Evolutionary conservation across 192 early-diverging fungal genomes (phyloP).

Genomic region (Dissophora ornata): DNA sequence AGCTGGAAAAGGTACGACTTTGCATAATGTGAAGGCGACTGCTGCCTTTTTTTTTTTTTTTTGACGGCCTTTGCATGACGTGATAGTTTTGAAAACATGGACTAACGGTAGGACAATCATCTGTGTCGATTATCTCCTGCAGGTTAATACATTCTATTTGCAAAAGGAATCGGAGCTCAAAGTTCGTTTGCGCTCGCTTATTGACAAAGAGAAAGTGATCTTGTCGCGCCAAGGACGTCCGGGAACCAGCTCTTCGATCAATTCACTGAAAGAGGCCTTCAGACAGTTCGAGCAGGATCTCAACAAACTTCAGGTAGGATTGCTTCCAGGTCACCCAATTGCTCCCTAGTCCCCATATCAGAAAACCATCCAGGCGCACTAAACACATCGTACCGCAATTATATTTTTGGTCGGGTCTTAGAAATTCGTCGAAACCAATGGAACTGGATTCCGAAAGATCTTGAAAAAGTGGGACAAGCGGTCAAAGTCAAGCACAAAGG

Average conservation of each 20-base stretch:
- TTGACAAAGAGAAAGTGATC: slow-evolving; percentile 80
- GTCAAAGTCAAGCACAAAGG: slow-evolving; percentile 96
- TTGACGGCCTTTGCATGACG: neutral
- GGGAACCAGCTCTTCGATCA: slow-evolving; percentile 67
- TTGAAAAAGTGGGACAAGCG: slow-evolving; percentile 99
- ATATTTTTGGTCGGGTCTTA: too few species aligned
- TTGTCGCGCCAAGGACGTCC: slow-evolving; percentile 64
- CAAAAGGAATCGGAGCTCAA: slow-evolving; percentile 96
- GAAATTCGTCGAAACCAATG: slow-evolving; percentile 98
- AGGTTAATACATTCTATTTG: slow-evolving; percentile 96
- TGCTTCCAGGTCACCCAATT: too few species aligned
- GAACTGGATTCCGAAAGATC: slow-evolving; percentile 97
- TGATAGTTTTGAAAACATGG: neutral
- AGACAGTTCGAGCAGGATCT: slow-evolving; percentile 92
- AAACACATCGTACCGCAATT: too few species aligned
- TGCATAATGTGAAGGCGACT: neutral
- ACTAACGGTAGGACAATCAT: neutral
- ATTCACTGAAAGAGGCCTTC: slow-evolving; percentile 90
- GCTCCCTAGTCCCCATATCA: too few species aligned
- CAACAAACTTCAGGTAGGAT: slow-evolving; percentile 90
- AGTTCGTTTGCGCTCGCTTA: slow-evolving; percentile 84
- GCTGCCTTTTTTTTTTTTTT: slow-evolving; percentile 18
- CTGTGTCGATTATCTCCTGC: neutral
- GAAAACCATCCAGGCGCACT: too few species aligned
- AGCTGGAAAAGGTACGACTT: slow-evolving; percentile 88